Percentiles rank a stretch among this genome's conserved stretches.
These are phyloP conservation scores for Piedraia hortae DNA, from an alignment of 2,329 filamentous ascomycete genomes.

Conservation along the genomic window DNA sequence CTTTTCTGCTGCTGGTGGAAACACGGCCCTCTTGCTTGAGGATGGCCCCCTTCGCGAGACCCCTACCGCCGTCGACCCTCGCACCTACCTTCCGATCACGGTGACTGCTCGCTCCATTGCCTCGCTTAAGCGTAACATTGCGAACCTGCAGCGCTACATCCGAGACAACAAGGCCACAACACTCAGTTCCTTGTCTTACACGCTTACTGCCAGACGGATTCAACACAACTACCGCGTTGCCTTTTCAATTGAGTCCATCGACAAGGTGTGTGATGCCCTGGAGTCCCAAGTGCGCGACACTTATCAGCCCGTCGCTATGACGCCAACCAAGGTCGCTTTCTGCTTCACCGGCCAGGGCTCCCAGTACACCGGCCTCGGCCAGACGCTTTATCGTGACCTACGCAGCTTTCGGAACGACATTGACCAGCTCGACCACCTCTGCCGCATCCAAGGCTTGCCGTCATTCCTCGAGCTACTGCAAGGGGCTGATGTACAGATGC, in stretches of 20 bases:
- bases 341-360: constrained; percentile 26
- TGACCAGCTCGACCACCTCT: constrained; percentile 21
- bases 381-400: constrained; percentile 23
- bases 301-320: constrained; percentile 26
- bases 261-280: constrained; percentile 19
- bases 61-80: constrained; percentile 18
- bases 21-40: constrained; percentile 25
- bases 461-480: constrained; percentile 23
- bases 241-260: constrained; percentile 20
- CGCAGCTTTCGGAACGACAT: constrained; percentile 22
- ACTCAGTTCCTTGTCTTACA: constrained; percentile 23
- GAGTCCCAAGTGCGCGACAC: constrained; percentile 21
- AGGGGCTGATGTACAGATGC: constrained; percentile 20
- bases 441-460: constrained; percentile 19
- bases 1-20: constrained; percentile 26
- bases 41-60: constrained; percentile 20
- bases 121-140: constrained; percentile 24
- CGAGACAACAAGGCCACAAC: constrained; percentile 19
- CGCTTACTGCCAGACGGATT: constrained; percentile 24
- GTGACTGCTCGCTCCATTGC: constrained; percentile 24
- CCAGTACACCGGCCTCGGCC: constrained; percentile 23
- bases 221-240: constrained; percentile 26
- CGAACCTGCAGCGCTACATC: constrained; percentile 20
- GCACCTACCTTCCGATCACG: constrained; percentile 20
- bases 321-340: constrained; percentile 23